phyloP scores from a whole-genome alignment of 768 basidiomycete species.

The Amanita pallidorosea region DNA sequence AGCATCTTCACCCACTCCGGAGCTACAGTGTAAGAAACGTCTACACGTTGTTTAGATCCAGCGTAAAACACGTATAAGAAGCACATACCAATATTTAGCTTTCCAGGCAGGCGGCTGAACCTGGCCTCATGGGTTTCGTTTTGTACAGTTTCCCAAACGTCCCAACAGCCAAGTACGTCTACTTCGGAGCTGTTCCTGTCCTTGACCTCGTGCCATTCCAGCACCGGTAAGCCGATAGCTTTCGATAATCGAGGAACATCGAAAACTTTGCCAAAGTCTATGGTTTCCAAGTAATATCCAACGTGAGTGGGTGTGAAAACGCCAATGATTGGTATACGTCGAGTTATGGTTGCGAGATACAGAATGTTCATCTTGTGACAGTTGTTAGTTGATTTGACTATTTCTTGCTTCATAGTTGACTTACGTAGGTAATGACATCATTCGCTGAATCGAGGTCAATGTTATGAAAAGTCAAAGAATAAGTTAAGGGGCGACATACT shows the following conservation, averaged over 20 bases:
- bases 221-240: slow-evolving; percentile 31
- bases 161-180: slow-evolving; percentile 50
- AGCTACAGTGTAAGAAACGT: slow-evolving; percentile 41
- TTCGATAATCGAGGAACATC: slow-evolving; percentile 42
- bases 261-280: slow-evolving; percentile 51
- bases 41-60: slow-evolving; percentile 15
- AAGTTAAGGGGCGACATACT: slow-evolving; percentile 34
- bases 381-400: not conserved
- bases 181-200: slow-evolving; percentile 24
- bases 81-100: slow-evolving; percentile 31
- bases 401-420: slow-evolving; percentile 8
- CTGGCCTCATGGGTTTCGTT: slow-evolving; percentile 26
- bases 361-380: slow-evolving; percentile 37
- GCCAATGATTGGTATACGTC: slow-evolving; percentile 47
- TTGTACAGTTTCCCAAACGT: slow-evolving; percentile 37
- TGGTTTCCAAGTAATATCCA: slow-evolving; percentile 32
- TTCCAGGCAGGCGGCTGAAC: slow-evolving; percentile 21
- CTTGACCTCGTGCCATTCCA: slow-evolving; percentile 62
- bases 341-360: slow-evolving; percentile 47
- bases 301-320: slow-evolving; percentile 52
- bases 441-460: slow-evolving; percentile 36
- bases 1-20: slow-evolving; percentile 39
- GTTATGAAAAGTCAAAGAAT: not conserved
- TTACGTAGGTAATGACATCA: slow-evolving; percentile 66
- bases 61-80: not conserved